Conservation (phyloP, 495 filamentous ascomycete genomes). For the Jackrogersella multiformis region DNA sequence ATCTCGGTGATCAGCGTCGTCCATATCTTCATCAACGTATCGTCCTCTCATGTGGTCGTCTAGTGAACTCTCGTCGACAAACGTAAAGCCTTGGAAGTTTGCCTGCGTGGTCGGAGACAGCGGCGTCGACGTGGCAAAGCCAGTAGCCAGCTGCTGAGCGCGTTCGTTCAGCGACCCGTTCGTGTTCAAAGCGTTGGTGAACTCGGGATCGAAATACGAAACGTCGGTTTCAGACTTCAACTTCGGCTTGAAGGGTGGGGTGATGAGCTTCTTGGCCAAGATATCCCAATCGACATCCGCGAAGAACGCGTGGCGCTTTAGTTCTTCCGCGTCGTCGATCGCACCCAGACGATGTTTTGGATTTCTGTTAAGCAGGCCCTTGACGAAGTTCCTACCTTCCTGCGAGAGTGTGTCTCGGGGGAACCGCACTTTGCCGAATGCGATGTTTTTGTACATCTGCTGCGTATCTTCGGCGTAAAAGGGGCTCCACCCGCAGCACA, state of each 20-base stretch:
- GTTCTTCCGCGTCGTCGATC: conserved; percentile 88
- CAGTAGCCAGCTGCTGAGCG: conserved; percentile 80
- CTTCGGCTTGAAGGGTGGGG: conserved; percentile 98
- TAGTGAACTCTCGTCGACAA: conserved; percentile 95
- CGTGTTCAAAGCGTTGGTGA: conserved; percentile 89
- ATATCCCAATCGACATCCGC: conserved; percentile 91
- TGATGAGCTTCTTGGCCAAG: conserved; percentile 85
- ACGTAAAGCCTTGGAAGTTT: conserved; percentile 98
- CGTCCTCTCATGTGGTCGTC: conserved; percentile 82
- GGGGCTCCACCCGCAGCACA: conserved; percentile 99
- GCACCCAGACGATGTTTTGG: conserved; percentile 95
- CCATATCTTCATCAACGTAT: conserved; percentile 74
- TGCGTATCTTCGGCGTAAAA: conserved; percentile 99
- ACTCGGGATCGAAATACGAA: conserved; percentile 98
- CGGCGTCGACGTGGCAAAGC: conserved; percentile 83
- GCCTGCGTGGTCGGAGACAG: conserved; percentile 94
- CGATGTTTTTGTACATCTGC: conserved; percentile 99
- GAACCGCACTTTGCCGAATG: conserved; percentile 97
- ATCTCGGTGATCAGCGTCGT: conserved; percentile 64
- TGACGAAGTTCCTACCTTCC: conserved; percentile 97
- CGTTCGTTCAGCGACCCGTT: conserved; percentile 89
- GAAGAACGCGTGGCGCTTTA: conserved; percentile 96
- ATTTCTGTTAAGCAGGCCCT: conserved; percentile 95
- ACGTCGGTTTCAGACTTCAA: conserved; percentile 94
- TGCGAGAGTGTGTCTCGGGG: conserved; percentile 91